Percentiles rank a stretch among this genome's conserved stretches.
phyloP scores from a whole-genome alignment of 108 stramenopile species.

The Nitzschia sp. region DNA sequence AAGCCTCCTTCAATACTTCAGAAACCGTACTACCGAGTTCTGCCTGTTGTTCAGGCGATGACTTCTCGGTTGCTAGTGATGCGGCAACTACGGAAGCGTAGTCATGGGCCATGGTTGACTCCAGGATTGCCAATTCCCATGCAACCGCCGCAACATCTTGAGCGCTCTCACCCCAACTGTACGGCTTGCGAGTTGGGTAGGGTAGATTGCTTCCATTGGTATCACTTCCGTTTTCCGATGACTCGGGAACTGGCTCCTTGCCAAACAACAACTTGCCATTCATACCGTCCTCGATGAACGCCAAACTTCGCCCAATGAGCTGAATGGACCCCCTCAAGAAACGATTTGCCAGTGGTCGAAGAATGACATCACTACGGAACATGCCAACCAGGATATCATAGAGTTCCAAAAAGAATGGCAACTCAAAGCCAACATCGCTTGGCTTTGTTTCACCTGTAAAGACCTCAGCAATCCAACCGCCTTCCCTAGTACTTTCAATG shows the following conservation, averaged over 20 bases:
- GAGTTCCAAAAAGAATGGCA: slow-evolving; percentile 79
- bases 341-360: slow-evolving; percentile 70
- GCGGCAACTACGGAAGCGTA: slow-evolving; percentile 52
- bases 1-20: slow-evolving; percentile 66
- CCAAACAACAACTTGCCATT: slow-evolving; percentile 77
- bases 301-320: slow-evolving; percentile 64
- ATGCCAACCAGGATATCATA: slow-evolving; percentile 62
- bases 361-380: slow-evolving; percentile 69
- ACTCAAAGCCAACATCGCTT: slow-evolving; percentile 60
- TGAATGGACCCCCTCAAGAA: slow-evolving; percentile 81
- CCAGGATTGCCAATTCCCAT: slow-evolving; percentile 84
- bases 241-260: slow-evolving; percentile 26
- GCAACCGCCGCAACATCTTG: slow-evolving; percentile 80
- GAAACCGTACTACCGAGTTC: slow-evolving; percentile 49
- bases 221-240: slow-evolving; percentile 27
- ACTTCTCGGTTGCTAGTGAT: slow-evolving; percentile 41
- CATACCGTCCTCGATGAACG: slow-evolving; percentile 74
- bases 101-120: slow-evolving; percentile 61
- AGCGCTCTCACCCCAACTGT: slow-evolving; percentile 73
- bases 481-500: slow-evolving; percentile 49
- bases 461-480: slow-evolving; percentile 79
- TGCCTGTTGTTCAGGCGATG: slow-evolving; percentile 30
- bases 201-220: slow-evolving; percentile 20
- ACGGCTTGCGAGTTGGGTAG: slow-evolving; percentile 36
- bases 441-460: slow-evolving; percentile 54